phyloP scores from a whole-genome alignment of 1,284 basidiomycete genomes.

The Austroboletus novae-zelandiae region DNA sequence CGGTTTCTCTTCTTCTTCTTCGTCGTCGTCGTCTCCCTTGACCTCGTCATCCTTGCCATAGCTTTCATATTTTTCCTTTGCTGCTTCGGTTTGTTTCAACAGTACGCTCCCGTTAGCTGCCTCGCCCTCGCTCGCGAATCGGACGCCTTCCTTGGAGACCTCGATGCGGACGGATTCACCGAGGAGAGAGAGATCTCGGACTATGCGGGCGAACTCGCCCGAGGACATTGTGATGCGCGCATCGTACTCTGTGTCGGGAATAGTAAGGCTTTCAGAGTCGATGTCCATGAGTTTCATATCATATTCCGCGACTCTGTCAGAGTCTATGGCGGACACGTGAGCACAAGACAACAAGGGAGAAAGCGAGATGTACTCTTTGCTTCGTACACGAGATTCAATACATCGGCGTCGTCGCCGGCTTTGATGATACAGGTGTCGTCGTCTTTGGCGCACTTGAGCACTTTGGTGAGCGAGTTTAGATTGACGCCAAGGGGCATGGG shows the following conservation, averaged over 20 bases:
- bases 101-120: conserved; percentile 90
- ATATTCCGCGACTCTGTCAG: conserved; percentile 95
- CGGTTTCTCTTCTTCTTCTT: conserved; percentile 38
- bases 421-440: conserved; percentile 93
- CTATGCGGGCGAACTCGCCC: conserved; percentile 88
- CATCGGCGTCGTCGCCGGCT: conserved; percentile 89
- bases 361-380: conserved; percentile 67
- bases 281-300: conserved; percentile 99
- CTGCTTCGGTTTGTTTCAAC: conserved; percentile 67
- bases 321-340: conserved; percentile 48
- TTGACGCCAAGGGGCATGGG: conserved; percentile 95
- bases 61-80: conserved; percentile 42
- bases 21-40: conserved; percentile 41
- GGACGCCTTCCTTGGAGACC: conserved; percentile 93
- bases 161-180: conserved; percentile 97
- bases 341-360: neutral
- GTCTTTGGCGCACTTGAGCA: conserved; percentile 96
- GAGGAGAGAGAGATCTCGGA: conserved; percentile 88
- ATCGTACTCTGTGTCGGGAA: conserved; percentile 99
- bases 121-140: conserved; percentile 94
- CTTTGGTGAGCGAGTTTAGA: conserved; percentile 88
- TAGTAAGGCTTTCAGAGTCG: conserved; percentile 92
- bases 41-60: conserved; percentile 51
- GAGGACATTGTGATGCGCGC: conserved; percentile 89
- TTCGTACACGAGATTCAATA: conserved; percentile 89